Evolutionary conservation across 345 rosid species (phyloP).

Genomic region (Populus deltoides): DNA sequence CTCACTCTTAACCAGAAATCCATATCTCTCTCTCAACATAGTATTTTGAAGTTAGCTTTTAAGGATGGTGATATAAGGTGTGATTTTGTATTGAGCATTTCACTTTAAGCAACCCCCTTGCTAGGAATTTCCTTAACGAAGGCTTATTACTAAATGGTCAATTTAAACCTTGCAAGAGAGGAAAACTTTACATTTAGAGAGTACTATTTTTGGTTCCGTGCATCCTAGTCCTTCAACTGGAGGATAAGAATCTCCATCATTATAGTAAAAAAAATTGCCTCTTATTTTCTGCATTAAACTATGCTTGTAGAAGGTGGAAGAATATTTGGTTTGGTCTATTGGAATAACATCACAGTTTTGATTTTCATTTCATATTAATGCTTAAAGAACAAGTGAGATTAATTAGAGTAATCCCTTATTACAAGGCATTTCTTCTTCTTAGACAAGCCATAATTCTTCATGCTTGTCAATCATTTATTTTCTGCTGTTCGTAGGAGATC

Average conservation of each 20-base stretch:
- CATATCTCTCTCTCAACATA: not conserved
- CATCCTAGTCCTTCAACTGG: not conserved
- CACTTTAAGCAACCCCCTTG: too few species aligned
- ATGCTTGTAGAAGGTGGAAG: slow-evolving; percentile 5
- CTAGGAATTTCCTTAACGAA: too few species aligned
- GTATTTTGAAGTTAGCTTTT: not conserved
- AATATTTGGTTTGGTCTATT: not conserved
- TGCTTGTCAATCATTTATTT: slow-evolving; percentile 16
- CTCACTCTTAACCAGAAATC: not conserved
- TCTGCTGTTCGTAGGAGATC: slow-evolving; percentile 53
- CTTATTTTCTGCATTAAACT: not conserved
- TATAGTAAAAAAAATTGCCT: not conserved
- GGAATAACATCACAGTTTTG: not conserved
- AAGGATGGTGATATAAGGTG: too few species aligned
- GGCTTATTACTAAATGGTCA: too few species aligned
- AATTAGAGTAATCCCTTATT: not conserved
- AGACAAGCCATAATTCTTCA: not conserved
- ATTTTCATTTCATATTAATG: not conserved
- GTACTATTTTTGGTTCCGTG: too few species aligned
- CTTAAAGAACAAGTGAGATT: not conserved
- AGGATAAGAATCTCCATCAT: not conserved
- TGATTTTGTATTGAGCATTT: too few species aligned
- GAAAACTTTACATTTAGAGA: too few species aligned
- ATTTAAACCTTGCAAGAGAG: too few species aligned
- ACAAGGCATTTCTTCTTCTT: not conserved